Percentiles rank a stretch among this genome's conserved stretches.
phyloP scores from a whole-genome alignment of 2,329 filamentous ascomycete species.

The Aspergillus costaricaensis region DNA sequence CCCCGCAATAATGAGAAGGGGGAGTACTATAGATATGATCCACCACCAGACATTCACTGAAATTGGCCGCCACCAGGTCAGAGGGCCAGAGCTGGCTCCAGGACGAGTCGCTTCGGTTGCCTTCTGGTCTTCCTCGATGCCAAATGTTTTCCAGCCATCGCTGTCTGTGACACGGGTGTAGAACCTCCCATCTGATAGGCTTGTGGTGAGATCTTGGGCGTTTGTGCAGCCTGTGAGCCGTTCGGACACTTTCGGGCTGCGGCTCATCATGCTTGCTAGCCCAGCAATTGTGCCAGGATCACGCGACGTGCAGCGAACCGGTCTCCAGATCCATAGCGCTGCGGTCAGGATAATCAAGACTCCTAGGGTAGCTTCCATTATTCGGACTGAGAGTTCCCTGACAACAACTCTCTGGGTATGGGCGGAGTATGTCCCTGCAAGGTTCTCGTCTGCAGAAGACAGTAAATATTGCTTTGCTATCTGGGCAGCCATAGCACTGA shows the following conservation, averaged over 20 bases:
- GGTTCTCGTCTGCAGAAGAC: not conserved
- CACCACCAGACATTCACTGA: slow-evolving; percentile 3
- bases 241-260: not conserved
- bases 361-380: slow-evolving; percentile 9
- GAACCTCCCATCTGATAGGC: not conserved
- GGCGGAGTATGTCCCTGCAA: slow-evolving; percentile 5
- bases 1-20: slow-evolving; percentile 5
- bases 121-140: not conserved
- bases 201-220: not conserved
- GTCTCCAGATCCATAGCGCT: slow-evolving; percentile 7
- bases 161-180: not conserved
- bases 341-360: slow-evolving; percentile 2
- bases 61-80: slow-evolving; percentile 9
- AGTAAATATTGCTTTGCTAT: slow-evolving; percentile 5
- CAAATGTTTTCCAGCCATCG: slow-evolving; percentile 3
- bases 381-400: slow-evolving; percentile 6
- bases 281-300: slow-evolving; percentile 13
- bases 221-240: slow-evolving; percentile 2
- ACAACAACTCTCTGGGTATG: slow-evolving; percentile 4
- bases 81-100: not conserved
- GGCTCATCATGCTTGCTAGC: slow-evolving; percentile 5
- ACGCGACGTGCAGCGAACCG: slow-evolving; percentile 7
- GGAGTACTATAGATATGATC: not conserved
- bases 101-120: not conserved
- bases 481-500: slow-evolving; percentile 6